These are phyloP conservation scores for Guillardia theta DNA, from an alignment of 78 protist genomes.

Conservation along the genomic window DNA sequence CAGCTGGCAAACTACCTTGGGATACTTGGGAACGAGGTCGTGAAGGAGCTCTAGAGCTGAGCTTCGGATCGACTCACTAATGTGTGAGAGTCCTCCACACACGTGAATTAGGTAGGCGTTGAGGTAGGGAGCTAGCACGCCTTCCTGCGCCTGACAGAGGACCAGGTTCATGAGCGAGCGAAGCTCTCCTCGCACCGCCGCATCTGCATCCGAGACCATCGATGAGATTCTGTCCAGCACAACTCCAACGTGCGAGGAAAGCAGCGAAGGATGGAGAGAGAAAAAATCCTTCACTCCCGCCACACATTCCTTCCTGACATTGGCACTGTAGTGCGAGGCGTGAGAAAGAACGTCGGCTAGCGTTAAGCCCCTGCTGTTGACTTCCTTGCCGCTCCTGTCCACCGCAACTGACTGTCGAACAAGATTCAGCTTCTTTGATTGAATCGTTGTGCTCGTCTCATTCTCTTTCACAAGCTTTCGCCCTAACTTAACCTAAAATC, in stretches of 20 bases:
- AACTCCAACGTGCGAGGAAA: neutral
- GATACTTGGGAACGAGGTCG: neutral
- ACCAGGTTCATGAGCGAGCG: neutral
- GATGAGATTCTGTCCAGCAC: neutral
- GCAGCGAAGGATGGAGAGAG: neutral
- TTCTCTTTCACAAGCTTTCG: neutral
- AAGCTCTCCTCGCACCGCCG: neutral
- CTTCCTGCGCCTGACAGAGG: neutral
- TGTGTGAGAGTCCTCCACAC: neutral
- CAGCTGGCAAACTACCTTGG: neutral
- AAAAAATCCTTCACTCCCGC: neutral
- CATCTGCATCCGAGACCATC: neutral
- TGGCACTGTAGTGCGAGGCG: neutral
- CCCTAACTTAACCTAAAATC: neutral
- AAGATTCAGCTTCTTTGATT: neutral
- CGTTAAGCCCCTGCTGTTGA: neutral
- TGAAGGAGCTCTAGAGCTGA: neutral
- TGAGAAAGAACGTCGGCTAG: neutral
- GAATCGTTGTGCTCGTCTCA: neutral
- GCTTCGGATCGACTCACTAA: neutral
- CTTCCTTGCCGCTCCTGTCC: constrained; percentile 1
- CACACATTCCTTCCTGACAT: neutral
- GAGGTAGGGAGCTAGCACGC: neutral
- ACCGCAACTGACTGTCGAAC: neutral
- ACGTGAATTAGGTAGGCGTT: neutral